Evolutionary conservation across 805 yeast species (phyloP).

Genomic region (Candida chauliodis): DNA sequence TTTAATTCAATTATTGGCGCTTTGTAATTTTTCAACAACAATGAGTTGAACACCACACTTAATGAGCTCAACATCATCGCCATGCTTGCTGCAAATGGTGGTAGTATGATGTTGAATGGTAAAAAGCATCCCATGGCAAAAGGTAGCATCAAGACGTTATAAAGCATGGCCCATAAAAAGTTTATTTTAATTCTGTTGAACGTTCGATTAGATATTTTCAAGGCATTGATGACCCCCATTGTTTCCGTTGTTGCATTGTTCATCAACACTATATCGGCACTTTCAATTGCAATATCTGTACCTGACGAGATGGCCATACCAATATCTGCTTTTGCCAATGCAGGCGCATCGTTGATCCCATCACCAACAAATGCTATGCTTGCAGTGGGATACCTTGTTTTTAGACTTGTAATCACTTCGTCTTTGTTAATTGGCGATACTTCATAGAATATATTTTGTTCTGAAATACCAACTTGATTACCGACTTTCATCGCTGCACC

Average conservation of each 20-base stretch:
- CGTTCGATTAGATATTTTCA: slow-evolving; percentile 67
- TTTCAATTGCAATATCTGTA: slow-evolving; percentile 93
- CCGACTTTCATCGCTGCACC: slow-evolving; percentile 66
- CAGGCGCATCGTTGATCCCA: slow-evolving; percentile 98
- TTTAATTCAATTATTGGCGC: slow-evolving; percentile 22
- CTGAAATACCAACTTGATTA: slow-evolving; percentile 59
- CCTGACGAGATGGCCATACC: slow-evolving; percentile 93
- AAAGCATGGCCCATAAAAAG: slow-evolving; percentile 82
- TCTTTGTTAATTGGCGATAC: slow-evolving; percentile 78
- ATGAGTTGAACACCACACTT: slow-evolving; percentile 79
- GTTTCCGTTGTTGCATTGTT: slow-evolving; percentile 25
- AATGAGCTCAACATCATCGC: slow-evolving; percentile 94
- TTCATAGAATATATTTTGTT: slow-evolving; percentile 64
- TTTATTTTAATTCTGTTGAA: slow-evolving; percentile 74
- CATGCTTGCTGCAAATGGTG: slow-evolving; percentile 85
- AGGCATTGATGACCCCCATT: slow-evolving; percentile 53
- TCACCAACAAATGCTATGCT: slow-evolving; percentile 89
- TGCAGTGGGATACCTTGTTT: slow-evolving; percentile 36
- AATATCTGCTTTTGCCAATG: slow-evolving; percentile 79
- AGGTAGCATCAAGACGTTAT: slow-evolving; percentile 83
- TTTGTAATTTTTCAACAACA: slow-evolving; percentile 66
- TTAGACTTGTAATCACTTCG: slow-evolving; percentile 56
- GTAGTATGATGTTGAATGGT: slow-evolving; percentile 72
- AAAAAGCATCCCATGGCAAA: slow-evolving; percentile 88
- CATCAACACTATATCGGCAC: slow-evolving; percentile 88